phyloP scores from a whole-genome alignment of 345 rosid genomes.

The Geranium rotundifolium region DNA sequence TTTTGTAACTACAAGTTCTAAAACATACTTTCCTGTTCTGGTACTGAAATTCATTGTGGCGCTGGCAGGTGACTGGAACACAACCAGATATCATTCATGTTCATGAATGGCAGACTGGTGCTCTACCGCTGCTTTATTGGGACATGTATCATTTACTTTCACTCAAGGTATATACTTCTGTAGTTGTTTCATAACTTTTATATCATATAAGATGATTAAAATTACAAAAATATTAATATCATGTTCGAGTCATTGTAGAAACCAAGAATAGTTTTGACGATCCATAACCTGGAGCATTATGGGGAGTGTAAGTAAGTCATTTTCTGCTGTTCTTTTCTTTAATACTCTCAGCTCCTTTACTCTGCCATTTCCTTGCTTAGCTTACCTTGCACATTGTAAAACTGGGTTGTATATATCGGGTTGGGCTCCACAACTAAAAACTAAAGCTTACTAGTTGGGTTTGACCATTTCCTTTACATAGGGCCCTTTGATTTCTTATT shows the following conservation, averaged over 20 bases:
- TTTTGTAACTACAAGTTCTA: background rate
- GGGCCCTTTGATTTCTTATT: no score
- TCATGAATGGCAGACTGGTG: constrained; percentile 57
- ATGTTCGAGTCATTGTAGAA: constrained; percentile 15
- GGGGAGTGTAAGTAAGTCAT: constrained; percentile 40
- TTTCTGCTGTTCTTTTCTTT: background rate
- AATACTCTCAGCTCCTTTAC: background rate
- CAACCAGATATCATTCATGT: constrained; percentile 53
- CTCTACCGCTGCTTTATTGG: constrained; percentile 49
- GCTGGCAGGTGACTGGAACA: constrained; percentile 31
- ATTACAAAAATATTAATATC: background rate
- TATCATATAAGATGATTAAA: background rate
- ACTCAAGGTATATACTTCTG: constrained; percentile 26
- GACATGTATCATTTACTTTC: constrained; percentile 44
- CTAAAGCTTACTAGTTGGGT: no score
- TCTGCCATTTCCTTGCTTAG: no score
- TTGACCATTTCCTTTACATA: no score
- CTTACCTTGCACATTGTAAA: no score
- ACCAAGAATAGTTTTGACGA: constrained; percentile 42
- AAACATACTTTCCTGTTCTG: background rate
- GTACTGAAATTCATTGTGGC: constrained; percentile 1
- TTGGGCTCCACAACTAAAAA: no score
- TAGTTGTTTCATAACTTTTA: background rate
- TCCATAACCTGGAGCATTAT: constrained; percentile 54
- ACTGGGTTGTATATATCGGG: no score